Conservation (phyloP, 2,329 filamentous ascomycete species). For the Verticillium dahliae region DNA sequence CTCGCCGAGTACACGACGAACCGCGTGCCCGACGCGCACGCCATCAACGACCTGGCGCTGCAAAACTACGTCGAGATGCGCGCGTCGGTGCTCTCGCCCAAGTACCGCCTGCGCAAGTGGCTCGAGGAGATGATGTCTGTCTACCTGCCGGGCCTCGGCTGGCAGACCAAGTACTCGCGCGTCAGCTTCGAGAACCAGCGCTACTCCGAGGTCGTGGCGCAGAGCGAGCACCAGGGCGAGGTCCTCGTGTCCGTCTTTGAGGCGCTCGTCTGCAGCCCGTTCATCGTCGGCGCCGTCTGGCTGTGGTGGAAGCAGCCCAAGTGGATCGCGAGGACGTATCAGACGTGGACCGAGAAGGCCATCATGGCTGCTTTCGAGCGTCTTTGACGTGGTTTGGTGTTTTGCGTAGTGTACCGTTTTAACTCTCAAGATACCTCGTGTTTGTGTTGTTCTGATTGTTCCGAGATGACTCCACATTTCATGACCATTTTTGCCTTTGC, state of each 20-base stretch:
- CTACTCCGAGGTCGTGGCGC: conserved; percentile 74
- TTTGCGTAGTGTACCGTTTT: not conserved
- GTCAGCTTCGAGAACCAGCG: conserved; percentile 91
- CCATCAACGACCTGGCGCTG: conserved; percentile 87
- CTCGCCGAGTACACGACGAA: conserved; percentile 69
- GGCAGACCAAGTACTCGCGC: conserved; percentile 86
- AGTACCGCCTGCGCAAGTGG: conserved; percentile 76
- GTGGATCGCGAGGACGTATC: conserved; percentile 2
- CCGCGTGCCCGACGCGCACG: conserved; percentile 71
- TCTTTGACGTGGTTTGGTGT: not conserved
- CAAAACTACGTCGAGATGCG: conserved; percentile 95
- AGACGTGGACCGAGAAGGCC: not conserved
- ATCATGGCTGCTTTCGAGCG: not conserved
- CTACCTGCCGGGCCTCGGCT: conserved; percentile 70
- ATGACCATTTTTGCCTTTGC: not conserved
- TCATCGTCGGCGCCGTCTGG: conserved; percentile 6
- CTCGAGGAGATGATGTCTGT: conserved; percentile 79
- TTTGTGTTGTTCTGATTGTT: not conserved
- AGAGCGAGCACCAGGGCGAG: conserved; percentile 62
- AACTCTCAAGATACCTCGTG: not conserved
- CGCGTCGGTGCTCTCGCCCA: conserved; percentile 67
- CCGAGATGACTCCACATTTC: not conserved
- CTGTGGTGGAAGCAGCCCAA: conserved; percentile 12
- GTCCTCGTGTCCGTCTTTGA: conserved; percentile 36
- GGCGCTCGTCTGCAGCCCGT: conserved; percentile 8